Base-by-base conservation (phyloP, 306 rosid genomes). In the Begonia masoniana region DNA sequence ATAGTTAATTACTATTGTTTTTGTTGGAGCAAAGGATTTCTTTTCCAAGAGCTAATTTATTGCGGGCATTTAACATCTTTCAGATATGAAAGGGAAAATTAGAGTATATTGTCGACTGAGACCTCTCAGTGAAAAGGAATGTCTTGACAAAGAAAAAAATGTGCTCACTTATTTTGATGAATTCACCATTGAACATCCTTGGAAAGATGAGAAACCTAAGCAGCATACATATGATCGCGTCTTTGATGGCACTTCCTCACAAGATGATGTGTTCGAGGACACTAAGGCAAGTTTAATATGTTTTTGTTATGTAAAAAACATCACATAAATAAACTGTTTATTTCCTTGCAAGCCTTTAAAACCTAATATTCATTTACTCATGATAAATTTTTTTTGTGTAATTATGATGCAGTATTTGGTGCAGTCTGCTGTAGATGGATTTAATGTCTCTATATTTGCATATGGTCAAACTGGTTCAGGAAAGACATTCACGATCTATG, bases 51-150 rank as follows among this genome's bases (percentile, higher is more conserved):
- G 63, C 21, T 19, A 47, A 62, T 15, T 15, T n/a, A 48, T 35
- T 56, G 23, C 43, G 43, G 17, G 10, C 43, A 52, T 23, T 68
- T 72, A 42, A 50, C 57, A 14, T 24, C n/a, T 73, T 64, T 62
- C 79, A 91, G 99, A 91, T 67, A 91, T 91, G 99, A 91, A 91
- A 81, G 99, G 99, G 50, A 91, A 91, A 75, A 86, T 91, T 12
- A 70, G 99, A 81, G 99, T 91, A 67, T 91, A 66, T 45, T 86
- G 99, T 67, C 83, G 99, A 17, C 56, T 74, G 50, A 68, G 99
- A 72, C 99, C 99, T 60, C 83, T 91, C 26, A 65, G 53, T 60
- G 88, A 72, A 35, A 91, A 83, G 59, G 99, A 91, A 69, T 69
- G 75, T 60, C 63, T 55, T 42, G 91, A 70, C 41, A 70, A 70